These are phyloP conservation scores for Pseudonitzschia delicatissima DNA, from an alignment of 108 stramenopile genomes.

Conservation along the genomic window DNA sequence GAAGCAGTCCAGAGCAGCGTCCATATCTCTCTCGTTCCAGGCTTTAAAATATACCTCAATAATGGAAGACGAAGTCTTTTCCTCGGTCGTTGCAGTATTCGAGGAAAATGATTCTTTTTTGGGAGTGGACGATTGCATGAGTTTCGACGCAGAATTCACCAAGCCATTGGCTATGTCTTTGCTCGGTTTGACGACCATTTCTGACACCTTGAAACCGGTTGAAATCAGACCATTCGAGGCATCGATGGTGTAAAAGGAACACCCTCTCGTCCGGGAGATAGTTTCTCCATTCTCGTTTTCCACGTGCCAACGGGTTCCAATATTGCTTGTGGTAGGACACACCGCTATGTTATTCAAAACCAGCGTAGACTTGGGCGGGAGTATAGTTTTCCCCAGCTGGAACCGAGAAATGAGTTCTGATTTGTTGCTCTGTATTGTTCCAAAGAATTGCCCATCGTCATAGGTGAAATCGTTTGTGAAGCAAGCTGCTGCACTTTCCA, in stretches of 20 bases:
- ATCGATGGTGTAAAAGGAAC: conserved; percentile 18
- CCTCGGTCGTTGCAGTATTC: background rate
- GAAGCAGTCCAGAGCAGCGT: conserved; percentile 45
- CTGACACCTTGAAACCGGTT: conserved; percentile 15
- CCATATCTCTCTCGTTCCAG: conserved; percentile 69
- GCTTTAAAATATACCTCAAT: conserved; percentile 57
- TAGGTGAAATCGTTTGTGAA: too few species aligned
- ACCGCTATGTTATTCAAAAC: background rate
- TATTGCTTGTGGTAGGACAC: background rate
- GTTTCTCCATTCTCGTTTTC: background rate
- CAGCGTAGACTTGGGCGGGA: too few species aligned
- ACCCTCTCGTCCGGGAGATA: conserved; percentile 8
- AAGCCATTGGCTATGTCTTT: background rate
- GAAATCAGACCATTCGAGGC: conserved; percentile 4
- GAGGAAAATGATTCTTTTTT: background rate
- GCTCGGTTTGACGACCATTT: conserved; percentile 26
- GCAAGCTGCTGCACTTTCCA: too few species aligned
- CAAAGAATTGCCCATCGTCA: too few species aligned
- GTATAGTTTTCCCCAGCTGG: too few species aligned
- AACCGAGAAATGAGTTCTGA: too few species aligned
- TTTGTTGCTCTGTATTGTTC: too few species aligned
- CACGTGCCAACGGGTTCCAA: background rate
- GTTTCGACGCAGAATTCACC: background rate
- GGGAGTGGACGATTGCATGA: background rate
- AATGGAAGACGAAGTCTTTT: conserved; percentile 5